Evolutionary conservation across 2,329 filamentous ascomycete species (phyloP).

Genomic region (Spiromastix sp.): DNA sequence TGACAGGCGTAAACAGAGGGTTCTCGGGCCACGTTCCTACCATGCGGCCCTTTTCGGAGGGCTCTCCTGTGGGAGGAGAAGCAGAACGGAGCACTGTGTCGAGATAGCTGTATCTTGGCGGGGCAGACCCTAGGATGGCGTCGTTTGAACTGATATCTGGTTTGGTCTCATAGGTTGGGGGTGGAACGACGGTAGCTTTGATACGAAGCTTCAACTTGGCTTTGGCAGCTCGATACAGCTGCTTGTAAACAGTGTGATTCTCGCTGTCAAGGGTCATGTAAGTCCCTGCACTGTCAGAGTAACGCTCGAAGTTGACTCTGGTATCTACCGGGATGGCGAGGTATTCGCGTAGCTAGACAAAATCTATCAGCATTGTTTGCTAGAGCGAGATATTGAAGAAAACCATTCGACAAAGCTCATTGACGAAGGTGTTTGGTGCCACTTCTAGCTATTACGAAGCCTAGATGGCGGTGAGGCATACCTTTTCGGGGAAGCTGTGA

Average conservation of each 20-base stretch:
- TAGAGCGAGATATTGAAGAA: constrained; percentile 3
- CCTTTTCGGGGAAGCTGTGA: constrained; percentile 67
- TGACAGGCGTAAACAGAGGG: background rate
- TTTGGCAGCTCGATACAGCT: constrained; percentile 91
- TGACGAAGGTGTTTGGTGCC: constrained; percentile 12
- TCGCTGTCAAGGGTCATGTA: constrained; percentile 70
- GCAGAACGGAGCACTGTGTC: constrained; percentile 10
- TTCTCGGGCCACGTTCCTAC: too few species aligned
- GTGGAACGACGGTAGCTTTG: constrained; percentile 47
- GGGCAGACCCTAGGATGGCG: constrained; percentile 8
- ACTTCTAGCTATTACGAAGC: background rate
- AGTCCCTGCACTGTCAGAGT: constrained; percentile 78
- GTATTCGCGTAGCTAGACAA: constrained; percentile 54
- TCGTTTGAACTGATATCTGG: constrained; percentile 6
- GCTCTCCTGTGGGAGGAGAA: too few species aligned
- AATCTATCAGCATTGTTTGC: constrained; percentile 7
- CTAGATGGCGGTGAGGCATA: constrained; percentile 42
- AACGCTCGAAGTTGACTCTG: constrained; percentile 70
- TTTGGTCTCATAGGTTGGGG: constrained; percentile 4
- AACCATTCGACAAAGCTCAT: constrained; percentile 4
- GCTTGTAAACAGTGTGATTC: constrained; percentile 84
- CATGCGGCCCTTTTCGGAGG: background rate
- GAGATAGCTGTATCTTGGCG: constrained; percentile 11
- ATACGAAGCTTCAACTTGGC: constrained; percentile 96
- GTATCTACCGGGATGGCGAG: constrained; percentile 55